Percentiles rank a stretch among this genome's conserved stretches.
Conservation (phyloP, 345 rosid genomes). For the Aquilaria yunnanensis region DNA sequence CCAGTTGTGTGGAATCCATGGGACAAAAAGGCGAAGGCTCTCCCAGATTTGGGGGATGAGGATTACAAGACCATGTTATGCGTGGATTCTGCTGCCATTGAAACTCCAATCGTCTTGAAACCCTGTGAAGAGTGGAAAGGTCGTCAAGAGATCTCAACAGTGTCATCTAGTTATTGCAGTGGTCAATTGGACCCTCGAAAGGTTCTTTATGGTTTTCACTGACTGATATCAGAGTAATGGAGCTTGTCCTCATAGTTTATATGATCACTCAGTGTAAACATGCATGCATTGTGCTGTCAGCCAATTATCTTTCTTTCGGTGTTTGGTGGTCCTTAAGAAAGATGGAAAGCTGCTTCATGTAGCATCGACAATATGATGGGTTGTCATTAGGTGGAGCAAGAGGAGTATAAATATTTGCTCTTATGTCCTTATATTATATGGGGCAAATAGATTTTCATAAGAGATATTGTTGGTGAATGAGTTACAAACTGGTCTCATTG, state of each 20-base stretch:
- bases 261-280: slow-evolving; percentile 4
- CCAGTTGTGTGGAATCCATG: slow-evolving; percentile 91
- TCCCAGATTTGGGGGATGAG: slow-evolving; percentile 77
- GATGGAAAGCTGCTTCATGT: slow-evolving; percentile 12
- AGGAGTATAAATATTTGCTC: slow-evolving; percentile 19
- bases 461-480: slow-evolving; percentile 5
- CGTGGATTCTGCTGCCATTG: slow-evolving; percentile 76
- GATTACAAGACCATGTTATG: slow-evolving; percentile 77
- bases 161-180: slow-evolving; percentile 87
- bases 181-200: slow-evolving; percentile 85
- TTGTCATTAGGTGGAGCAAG: slow-evolving; percentile 25
- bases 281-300: slow-evolving; percentile 5
- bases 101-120: slow-evolving; percentile 52
- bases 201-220: slow-evolving; percentile 57
- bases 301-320: neutral
- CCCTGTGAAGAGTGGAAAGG: slow-evolving; percentile 88
- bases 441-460: slow-evolving; percentile 9
- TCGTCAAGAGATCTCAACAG: slow-evolving; percentile 73
- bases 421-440: slow-evolving; percentile 34
- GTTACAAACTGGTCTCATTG: neutral
- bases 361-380: slow-evolving; percentile 12
- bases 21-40: slow-evolving; percentile 71
- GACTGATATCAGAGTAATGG: slow-evolving; percentile 13
- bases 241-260: slow-evolving; percentile 7
- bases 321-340: neutral